phyloP scores from a whole-genome alignment of 2,329 filamentous ascomycete species.

The Colletotrichum musicola region DNA sequence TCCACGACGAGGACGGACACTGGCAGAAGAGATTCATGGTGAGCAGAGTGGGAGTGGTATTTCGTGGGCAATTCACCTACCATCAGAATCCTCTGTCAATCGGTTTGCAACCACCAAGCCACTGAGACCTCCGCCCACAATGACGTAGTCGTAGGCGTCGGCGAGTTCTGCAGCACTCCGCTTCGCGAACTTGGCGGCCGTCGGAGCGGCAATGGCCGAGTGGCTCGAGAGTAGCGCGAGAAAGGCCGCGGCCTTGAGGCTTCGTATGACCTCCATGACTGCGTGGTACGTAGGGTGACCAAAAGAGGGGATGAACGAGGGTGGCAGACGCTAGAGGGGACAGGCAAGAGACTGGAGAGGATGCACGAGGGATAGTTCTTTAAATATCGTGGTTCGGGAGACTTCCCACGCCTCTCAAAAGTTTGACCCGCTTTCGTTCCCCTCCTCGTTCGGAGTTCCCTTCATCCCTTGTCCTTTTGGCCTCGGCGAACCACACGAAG shows the following conservation, averaged over 20 bases:
- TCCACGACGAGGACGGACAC: slow-evolving; percentile 47
- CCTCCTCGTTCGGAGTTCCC: not conserved
- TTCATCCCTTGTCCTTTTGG: accelerated
- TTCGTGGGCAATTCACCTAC: not conserved
- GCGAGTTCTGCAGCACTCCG: slow-evolving; percentile 10
- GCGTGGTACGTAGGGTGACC: not conserved
- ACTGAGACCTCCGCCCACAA: slow-evolving; percentile 52
- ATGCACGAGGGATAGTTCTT: too few species aligned
- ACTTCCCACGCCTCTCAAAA: not conserved
- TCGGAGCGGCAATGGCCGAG: not conserved
- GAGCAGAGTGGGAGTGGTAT: not conserved
- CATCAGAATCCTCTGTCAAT: slow-evolving; percentile 48
- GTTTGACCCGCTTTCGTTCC: not conserved
- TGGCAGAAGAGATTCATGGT: slow-evolving; percentile 2
- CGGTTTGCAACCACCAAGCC: slow-evolving; percentile 54
- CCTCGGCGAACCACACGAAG: slow-evolving; percentile 4
- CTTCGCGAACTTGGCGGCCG: slow-evolving; percentile 22
- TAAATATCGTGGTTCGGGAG: not conserved
- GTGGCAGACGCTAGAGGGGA: too few species aligned
- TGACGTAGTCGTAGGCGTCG: slow-evolving; percentile 50
- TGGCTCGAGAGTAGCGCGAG: not conserved
- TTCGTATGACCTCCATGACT: slow-evolving; percentile 2
- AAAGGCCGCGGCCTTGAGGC: slow-evolving; percentile 6
- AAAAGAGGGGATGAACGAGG: too few species aligned
- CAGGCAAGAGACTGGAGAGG: too few species aligned